Percentiles rank a stretch among this genome's conserved stretches.
These are phyloP conservation scores for Rhododendron ferrugineum DNA, from an alignment of 148 eudicot species.

Conservation along the genomic window DNA sequence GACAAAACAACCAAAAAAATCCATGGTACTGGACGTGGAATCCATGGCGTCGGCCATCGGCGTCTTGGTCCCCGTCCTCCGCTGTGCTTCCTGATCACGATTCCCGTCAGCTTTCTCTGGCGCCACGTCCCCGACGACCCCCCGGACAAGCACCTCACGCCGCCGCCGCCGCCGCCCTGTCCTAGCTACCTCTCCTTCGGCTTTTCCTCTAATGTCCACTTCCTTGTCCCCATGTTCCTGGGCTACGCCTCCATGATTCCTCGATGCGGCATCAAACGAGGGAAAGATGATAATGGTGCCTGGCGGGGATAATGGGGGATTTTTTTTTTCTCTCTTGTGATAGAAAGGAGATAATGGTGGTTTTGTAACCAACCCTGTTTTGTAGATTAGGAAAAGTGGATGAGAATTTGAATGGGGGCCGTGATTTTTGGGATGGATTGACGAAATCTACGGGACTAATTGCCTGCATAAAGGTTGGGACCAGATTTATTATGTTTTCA, in stretches of 20 bases:
- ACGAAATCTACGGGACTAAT: too few relatives aligned
- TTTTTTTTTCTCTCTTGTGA: too few relatives aligned
- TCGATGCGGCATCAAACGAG: slow-evolving; percentile 45
- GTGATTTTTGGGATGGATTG: too few relatives aligned
- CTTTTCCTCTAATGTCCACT: slow-evolving; percentile 54
- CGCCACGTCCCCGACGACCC: slow-evolving; percentile 58
- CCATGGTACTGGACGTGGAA: slow-evolving; percentile 62
- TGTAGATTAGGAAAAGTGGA: too few relatives aligned
- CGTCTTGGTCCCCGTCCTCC: slow-evolving; percentile 67
- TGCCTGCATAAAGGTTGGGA: too few relatives aligned
- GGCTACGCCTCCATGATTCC: slow-evolving; percentile 66
- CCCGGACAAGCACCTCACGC: slow-evolving; percentile 57
- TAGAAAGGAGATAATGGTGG: too few relatives aligned
- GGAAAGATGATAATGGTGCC: too few relatives aligned
- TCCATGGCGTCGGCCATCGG: slow-evolving; percentile 69
- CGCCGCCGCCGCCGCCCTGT: slow-evolving; percentile 51
- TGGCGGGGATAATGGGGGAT: too few relatives aligned
- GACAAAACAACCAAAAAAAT: too few relatives aligned
- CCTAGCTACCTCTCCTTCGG: slow-evolving; percentile 65
- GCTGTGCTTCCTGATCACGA: slow-evolving; percentile 62
- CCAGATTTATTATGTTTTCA: too few relatives aligned
- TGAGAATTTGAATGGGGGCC: too few relatives aligned
- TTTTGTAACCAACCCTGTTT: too few relatives aligned
- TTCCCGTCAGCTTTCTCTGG: slow-evolving; percentile 72
- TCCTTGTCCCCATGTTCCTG: slow-evolving; percentile 25